Percentiles rank a stretch among this genome's conserved stretches.
phyloP scores from a whole-genome alignment of 306 rosid genomes.

The Castanospermum australe region DNA sequence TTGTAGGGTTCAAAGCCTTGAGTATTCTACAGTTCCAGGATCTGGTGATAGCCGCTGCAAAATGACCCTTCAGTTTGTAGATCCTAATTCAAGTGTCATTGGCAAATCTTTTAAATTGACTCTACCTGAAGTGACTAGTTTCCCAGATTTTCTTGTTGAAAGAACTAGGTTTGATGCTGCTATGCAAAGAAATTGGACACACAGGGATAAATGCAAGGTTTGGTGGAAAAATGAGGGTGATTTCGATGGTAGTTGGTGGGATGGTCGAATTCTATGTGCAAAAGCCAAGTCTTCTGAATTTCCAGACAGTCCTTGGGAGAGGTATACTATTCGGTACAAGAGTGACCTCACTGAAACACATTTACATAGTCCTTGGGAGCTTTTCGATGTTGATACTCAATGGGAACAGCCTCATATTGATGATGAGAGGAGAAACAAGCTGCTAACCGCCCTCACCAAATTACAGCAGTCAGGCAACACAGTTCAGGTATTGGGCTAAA shows the following conservation, averaged over 20 bases:
- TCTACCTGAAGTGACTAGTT: constrained; percentile 82
- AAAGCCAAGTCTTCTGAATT: constrained; percentile 72
- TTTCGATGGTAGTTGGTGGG: constrained; percentile 93
- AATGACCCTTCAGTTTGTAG: constrained; percentile 77
- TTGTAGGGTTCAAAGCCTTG: constrained; percentile 68
- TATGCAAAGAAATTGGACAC: constrained; percentile 81
- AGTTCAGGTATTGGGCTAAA: constrained; percentile 59
- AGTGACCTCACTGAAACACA: constrained; percentile 66
- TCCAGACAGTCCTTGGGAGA: constrained; percentile 98
- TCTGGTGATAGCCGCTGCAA: constrained; percentile 99
- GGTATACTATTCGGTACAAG: constrained; percentile 70
- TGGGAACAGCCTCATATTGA: constrained; percentile 84
- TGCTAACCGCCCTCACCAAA: constrained; percentile 55
- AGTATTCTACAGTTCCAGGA: constrained; percentile 79
- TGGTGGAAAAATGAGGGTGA: constrained; percentile 95
- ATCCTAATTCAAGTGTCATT: constrained; percentile 61
- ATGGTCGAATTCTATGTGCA: constrained; percentile 63
- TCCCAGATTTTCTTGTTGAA: constrained; percentile 97
- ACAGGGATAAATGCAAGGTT: constrained; percentile 92
- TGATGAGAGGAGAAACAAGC: constrained; percentile 50
- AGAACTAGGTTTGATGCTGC: constrained; percentile 78
- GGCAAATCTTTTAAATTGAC: constrained; percentile 72
- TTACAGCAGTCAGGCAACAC: constrained; percentile 54
- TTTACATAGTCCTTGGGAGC: constrained; percentile 99
- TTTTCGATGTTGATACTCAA: constrained; percentile 62